A percentile compares a stretch with the other conserved stretches of the same genome.
phyloP scores from a whole-genome alignment of 108 stramenopile genomes.

The Discostella pseudostelligera region DNA sequence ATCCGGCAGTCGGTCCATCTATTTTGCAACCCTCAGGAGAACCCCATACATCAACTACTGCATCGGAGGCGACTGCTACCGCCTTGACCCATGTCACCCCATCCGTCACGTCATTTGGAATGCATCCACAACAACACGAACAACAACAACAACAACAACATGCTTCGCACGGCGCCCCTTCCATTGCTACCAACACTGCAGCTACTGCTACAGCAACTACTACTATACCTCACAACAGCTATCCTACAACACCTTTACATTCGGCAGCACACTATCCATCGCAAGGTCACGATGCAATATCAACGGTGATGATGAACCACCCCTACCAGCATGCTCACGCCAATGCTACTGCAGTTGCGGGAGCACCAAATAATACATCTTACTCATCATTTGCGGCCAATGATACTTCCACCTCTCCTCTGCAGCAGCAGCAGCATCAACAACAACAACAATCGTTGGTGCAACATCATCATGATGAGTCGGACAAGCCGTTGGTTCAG shows the following conservation, averaged over 20 bases:
- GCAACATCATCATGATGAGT: slow-evolving; percentile 11
- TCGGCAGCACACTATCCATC: not conserved
- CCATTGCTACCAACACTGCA: too few species aligned
- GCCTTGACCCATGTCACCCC: too few species aligned
- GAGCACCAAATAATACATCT: not conserved
- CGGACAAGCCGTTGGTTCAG: slow-evolving; percentile 4
- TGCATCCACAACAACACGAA: too few species aligned
- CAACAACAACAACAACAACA: too few species aligned
- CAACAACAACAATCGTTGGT: slow-evolving; percentile 1
- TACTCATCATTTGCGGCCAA: not conserved
- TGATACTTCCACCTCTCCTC: not conserved
- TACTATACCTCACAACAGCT: not conserved
- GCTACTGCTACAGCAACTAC: not conserved
- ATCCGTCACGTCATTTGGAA: too few species aligned
- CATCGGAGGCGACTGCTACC: too few species aligned
- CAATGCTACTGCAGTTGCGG: not conserved
- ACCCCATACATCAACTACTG: too few species aligned
- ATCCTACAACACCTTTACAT: not conserved
- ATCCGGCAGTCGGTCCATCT: slow-evolving; percentile 11
- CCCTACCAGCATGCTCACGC: slow-evolving; percentile 2
- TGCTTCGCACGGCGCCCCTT: too few species aligned
- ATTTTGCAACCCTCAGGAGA: too few species aligned
- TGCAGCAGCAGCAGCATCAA: slow-evolving; percentile 20
- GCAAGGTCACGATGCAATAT: not conserved
- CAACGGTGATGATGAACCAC: slow-evolving; percentile 1